Conservation (phyloP, 768 basidiomycete species). For the Russula emetica region DNA sequence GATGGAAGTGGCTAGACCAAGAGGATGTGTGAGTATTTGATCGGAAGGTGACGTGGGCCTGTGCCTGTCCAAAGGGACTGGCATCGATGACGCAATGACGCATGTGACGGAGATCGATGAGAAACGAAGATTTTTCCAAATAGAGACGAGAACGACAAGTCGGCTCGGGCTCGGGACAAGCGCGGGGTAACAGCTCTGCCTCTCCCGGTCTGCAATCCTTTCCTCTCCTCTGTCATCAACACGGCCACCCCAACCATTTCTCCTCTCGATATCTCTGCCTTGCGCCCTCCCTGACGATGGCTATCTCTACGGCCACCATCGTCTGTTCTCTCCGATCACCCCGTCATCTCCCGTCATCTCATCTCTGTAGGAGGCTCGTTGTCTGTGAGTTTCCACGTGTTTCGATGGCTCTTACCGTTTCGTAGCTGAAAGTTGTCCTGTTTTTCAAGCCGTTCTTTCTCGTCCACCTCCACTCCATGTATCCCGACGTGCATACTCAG, state of each 20-base stretch:
- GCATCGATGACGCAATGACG: too few relatives aligned
- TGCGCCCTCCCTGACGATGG: constrained; percentile 23
- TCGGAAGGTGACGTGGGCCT: constrained; percentile 11
- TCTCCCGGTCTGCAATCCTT: not conserved
- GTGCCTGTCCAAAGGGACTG: not conserved
- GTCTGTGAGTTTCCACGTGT: not conserved
- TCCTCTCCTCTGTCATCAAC: constrained; percentile 2
- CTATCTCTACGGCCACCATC: constrained; percentile 16
- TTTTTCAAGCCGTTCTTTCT: constrained; percentile 2
- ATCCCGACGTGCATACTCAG: constrained; percentile 14
- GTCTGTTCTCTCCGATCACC: constrained; percentile 10
- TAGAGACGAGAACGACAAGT: not conserved
- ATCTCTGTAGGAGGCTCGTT: constrained; percentile 4
- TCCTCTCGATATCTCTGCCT: not conserved
- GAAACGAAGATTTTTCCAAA: not conserved
- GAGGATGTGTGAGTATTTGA: not conserved
- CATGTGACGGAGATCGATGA: constrained; percentile 23
- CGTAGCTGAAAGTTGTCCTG: not conserved
- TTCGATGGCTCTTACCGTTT: too few relatives aligned
- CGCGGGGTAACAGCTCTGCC: constrained; percentile 15
- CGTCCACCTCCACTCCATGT: constrained; percentile 12
- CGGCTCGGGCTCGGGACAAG: constrained; percentile 15
- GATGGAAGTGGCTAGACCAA: not conserved
- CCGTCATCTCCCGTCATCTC: constrained; percentile 7
- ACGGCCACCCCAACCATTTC: constrained; percentile 7